Evolutionary conservation across 208 protist genomes (phyloP), one percentile per base, ranked within the genome.

Genomic region (Leishmania braziliensis): DNA sequence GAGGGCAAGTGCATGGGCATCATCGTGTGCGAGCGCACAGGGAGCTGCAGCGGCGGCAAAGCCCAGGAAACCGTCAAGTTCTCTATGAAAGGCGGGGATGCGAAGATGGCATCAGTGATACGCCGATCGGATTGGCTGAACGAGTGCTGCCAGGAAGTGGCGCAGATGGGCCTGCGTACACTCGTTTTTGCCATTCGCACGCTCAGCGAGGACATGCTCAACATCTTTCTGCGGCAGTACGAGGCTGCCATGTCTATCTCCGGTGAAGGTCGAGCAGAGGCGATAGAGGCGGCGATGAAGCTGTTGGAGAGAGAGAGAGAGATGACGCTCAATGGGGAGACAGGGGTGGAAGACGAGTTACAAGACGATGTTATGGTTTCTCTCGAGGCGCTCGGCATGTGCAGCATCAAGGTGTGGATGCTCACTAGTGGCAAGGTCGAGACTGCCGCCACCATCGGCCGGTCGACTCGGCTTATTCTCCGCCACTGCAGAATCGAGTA

Each of bases 371-470:
- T 98, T 20, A 87, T 92, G 29, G 82, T 89, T 3, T 99, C 98
- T 63, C 87, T 99, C 0, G 99, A 99, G 85, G 94, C 89, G 58
- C 88, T 99, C 0, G 89, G 97, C 68, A 98, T 99, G 90, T 99
- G 98, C n/a, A 98, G 98, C 62, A 97, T 99, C 54, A 98, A 97
- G 60, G 92, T 99, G 10, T 99, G 99, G 99, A 99, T 99, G 92
- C 90, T 99, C 3, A 99, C 99, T 5, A 99, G 99, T 62, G 99
- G 99, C 87, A 99, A 99, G 86, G 91, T 99, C 18, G 97, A 99
- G 81, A 99, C 98, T 23, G 98, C 98, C 26, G 98, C 89, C 26
- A 99, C 97, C 72, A 99, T 99, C 84, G 98, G 96, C 29, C 95
- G 97, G n/a, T 92, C 90, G 9, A 97, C 97, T 9, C 93, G 93